A percentile compares a stretch with the other conserved stretches of the same genome.
phyloP scores from a whole-genome alignment of 2,329 filamentous ascomycete species.

The Coleophoma cylindrospora region DNA sequence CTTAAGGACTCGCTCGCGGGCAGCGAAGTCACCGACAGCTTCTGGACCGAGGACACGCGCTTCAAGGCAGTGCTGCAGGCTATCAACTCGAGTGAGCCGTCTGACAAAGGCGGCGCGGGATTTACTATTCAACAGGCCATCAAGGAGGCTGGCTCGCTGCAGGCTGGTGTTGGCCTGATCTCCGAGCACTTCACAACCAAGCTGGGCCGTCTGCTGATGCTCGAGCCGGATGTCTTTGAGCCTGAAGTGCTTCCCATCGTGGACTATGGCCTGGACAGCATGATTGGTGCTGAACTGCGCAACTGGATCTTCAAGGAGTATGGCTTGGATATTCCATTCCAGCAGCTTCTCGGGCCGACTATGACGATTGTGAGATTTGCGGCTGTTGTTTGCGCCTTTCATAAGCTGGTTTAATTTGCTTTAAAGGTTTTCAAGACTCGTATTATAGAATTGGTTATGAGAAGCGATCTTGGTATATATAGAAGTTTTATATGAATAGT shows the following conservation, averaged over 20 bases:
- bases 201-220: constrained; percentile 40
- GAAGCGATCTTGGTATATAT: too few relatives aligned
- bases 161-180: constrained; percentile 21
- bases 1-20: constrained; percentile 1
- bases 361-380: constrained; percentile 19
- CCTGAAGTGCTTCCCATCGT: constrained; percentile 33
- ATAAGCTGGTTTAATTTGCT: too few relatives aligned
- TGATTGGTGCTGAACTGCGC: constrained; percentile 17
- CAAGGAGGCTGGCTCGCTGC: constrained; percentile 15
- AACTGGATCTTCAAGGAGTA: constrained; percentile 32
- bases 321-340: constrained; percentile 30
- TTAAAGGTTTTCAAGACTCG: too few relatives aligned
- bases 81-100: too few relatives aligned
- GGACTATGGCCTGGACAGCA: constrained; percentile 31
- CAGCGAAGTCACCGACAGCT: too few relatives aligned
- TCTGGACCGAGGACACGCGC: too few relatives aligned
- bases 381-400: too few relatives aligned
- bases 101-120: too few relatives aligned
- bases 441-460: too few relatives aligned
- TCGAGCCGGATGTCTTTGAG: constrained; percentile 41
- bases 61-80: too few relatives aligned
- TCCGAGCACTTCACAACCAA: constrained; percentile 36
- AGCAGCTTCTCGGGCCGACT: constrained; percentile 28
- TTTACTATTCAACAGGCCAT: constrained; percentile 13
- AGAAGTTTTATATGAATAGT: too few relatives aligned